Evolutionary conservation across 2,329 filamentous ascomycete genomes (phyloP).

Genomic region (Zelopaecilomyces penicillatus): DNA sequence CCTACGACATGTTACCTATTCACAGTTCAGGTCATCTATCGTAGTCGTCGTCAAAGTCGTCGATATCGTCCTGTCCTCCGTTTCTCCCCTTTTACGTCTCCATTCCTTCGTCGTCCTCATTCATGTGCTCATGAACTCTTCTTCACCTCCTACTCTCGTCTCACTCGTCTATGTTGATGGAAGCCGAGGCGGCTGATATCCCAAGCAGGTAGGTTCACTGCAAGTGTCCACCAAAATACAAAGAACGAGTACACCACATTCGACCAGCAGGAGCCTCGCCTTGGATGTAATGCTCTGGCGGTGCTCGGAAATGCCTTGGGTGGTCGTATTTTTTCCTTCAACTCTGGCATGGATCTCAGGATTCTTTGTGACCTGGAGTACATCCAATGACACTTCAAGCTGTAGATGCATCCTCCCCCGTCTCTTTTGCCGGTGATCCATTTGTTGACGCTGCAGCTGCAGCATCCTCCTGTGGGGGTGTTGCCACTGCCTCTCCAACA

Average conservation of each 20-base stretch:
- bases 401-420: slow-evolving; percentile 9
- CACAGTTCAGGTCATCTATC: too few species aligned
- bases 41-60: too few species aligned
- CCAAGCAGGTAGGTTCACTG: slow-evolving; percentile 3
- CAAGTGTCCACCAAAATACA: slow-evolving; percentile 3
- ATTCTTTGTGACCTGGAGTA: slow-evolving; percentile 1
- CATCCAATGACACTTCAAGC: slow-evolving; percentile 7
- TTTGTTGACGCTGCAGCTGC: background rate
- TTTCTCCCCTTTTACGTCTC: too few species aligned
- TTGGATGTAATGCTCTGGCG: slow-evolving; percentile 7
- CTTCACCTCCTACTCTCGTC: too few species aligned
- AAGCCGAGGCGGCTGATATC: too few species aligned
- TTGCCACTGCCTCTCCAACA: slow-evolving; percentile 15
- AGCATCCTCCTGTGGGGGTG: slow-evolving; percentile 7
- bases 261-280: slow-evolving; percentile 8
- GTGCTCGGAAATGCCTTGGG: slow-evolving; percentile 20
- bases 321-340: slow-evolving; percentile 1
- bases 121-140: too few species aligned
- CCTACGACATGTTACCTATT: too few species aligned
- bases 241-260: slow-evolving; percentile 1
- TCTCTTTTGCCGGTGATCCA: slow-evolving; percentile 1
- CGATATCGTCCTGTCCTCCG: too few species aligned
- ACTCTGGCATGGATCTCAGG: background rate
- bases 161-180: too few species aligned
- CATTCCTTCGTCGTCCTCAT: too few species aligned